A percentile compares a stretch with the other conserved stretches of the same genome.
phyloP scores from a whole-genome alignment of 2,329 filamentous ascomycete species.

The Leptoxyphium fumago region DNA sequence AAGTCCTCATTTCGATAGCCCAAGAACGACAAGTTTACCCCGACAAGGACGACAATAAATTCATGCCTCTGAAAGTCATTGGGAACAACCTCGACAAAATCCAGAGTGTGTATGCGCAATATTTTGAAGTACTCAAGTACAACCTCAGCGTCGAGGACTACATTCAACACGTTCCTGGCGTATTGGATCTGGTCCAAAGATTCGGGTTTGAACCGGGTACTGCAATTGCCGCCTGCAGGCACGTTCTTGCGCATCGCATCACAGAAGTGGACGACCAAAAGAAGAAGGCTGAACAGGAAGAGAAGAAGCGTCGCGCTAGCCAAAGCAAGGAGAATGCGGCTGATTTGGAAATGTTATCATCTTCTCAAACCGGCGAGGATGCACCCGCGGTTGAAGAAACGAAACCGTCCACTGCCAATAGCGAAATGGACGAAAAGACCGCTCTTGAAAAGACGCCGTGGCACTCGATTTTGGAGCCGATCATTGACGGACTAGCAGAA shows the following conservation, averaged over 20 bases:
- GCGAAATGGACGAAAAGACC: slow-evolving; percentile 2
- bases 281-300: slow-evolving; percentile 18
- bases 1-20: slow-evolving; percentile 76
- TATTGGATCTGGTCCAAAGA: slow-evolving; percentile 57
- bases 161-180: slow-evolving; percentile 59
- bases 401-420: slow-evolving; percentile 8
- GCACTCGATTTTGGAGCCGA: slow-evolving; percentile 56
- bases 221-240: slow-evolving; percentile 71
- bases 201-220: slow-evolving; percentile 68
- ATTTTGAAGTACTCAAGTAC: slow-evolving; percentile 72
- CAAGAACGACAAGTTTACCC: slow-evolving; percentile 82
- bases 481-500: slow-evolving; percentile 39
- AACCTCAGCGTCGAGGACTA: slow-evolving; percentile 66
- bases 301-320: slow-evolving; percentile 11
- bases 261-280: slow-evolving; percentile 24
- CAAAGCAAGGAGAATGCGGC: slow-evolving; percentile 26
- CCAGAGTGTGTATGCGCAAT: slow-evolving; percentile 71
- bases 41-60: slow-evolving; percentile 54
- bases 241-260: slow-evolving; percentile 56
- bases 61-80: slow-evolving; percentile 76
- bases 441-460: slow-evolving; percentile 29
- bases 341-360: slow-evolving; percentile 39
- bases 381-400: slow-evolving; percentile 16
- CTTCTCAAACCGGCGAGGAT: background rate
- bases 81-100: slow-evolving; percentile 83